phyloP scores from a whole-genome alignment of 768 basidiomycete species.

The Polyporus arcularius region DNA sequence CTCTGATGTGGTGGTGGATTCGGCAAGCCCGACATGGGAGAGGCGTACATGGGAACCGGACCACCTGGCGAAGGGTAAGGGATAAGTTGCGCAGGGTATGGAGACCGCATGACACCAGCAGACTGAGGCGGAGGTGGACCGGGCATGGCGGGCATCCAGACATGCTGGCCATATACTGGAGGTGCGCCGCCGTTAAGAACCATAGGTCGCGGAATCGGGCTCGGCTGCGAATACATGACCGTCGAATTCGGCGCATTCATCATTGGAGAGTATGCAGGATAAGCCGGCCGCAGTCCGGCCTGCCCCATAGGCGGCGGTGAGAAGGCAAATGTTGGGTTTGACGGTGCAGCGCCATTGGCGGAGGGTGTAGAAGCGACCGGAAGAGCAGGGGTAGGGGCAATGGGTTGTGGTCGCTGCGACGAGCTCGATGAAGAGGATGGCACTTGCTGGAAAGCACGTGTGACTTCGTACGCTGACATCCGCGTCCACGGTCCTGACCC shows the following conservation, averaged over 20 bases:
- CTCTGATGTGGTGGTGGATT: conserved; percentile 41
- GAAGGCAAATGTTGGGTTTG: conserved; percentile 19
- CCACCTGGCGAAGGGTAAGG: conserved; percentile 59
- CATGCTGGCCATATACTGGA: conserved; percentile 57
- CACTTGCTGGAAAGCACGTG: conserved; percentile 85
- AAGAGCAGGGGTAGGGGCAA: conserved; percentile 12
- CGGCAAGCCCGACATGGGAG: conserved; percentile 45
- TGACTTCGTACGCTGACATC: conserved; percentile 82
- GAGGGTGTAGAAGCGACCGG: conserved; percentile 8
- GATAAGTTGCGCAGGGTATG: conserved; percentile 67
- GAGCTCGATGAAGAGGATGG: conserved; percentile 58
- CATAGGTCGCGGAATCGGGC: conserved; percentile 64
- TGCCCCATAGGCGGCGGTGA: conserved; percentile 41
- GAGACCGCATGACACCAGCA: conserved; percentile 59
- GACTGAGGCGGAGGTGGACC: conserved; percentile 48
- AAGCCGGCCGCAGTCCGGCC: conserved; percentile 56
- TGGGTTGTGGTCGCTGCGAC: conserved; percentile 41
- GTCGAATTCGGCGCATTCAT: conserved; percentile 68
- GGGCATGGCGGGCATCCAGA: conserved; percentile 62
- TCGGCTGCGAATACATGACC: conserved; percentile 67
- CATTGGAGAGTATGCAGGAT: conserved; percentile 68
- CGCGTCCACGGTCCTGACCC: conserved; percentile 59
- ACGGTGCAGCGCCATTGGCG: conserved; percentile 16
- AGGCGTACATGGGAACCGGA: conserved; percentile 51
- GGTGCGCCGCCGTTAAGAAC: conserved; percentile 58